Evolutionary conservation across 192 early-diverging fungal species (phyloP).

Genomic region (Jimgerdemannia lactiflua): DNA sequence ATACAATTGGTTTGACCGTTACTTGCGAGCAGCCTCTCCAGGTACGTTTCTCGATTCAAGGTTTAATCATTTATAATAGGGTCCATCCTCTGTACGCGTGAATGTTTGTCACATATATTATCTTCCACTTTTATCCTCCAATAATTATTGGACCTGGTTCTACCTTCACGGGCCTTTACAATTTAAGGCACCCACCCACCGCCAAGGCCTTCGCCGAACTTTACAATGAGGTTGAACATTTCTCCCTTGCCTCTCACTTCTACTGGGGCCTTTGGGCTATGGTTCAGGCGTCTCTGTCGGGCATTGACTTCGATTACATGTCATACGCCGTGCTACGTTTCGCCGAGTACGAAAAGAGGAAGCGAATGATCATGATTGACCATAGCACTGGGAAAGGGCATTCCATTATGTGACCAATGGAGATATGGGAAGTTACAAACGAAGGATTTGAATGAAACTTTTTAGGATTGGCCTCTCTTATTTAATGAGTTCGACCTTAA

Average conservation of each 20-base stretch:
- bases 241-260: conserved; percentile 87
- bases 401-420: too few species aligned
- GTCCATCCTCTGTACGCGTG: neutral
- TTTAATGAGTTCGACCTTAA: too few species aligned
- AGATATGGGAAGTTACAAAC: too few species aligned
- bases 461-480: too few species aligned
- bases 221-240: conserved; percentile 76
- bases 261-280: conserved; percentile 88
- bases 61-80: neutral
- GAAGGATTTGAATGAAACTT: too few species aligned
- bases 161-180: neutral
- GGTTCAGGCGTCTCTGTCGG: conserved; percentile 82
- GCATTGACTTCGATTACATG: conserved; percentile 96
- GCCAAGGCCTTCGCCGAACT: conserved; percentile 18
- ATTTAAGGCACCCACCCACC: too few species aligned
- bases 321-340: conserved; percentile 83
- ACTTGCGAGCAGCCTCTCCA: conserved; percentile 47
- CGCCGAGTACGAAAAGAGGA: conserved; percentile 67
- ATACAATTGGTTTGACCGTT: conserved; percentile 71
- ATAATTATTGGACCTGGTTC: neutral
- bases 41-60: conserved; percentile 20
- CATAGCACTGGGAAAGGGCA: too few species aligned
- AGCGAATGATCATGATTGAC: conserved; percentile 39
- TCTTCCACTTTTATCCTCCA: neutral
- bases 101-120: neutral